Conservation (phyloP, 352 stramenopile genomes). For the Pythium insidiosum region DNA sequence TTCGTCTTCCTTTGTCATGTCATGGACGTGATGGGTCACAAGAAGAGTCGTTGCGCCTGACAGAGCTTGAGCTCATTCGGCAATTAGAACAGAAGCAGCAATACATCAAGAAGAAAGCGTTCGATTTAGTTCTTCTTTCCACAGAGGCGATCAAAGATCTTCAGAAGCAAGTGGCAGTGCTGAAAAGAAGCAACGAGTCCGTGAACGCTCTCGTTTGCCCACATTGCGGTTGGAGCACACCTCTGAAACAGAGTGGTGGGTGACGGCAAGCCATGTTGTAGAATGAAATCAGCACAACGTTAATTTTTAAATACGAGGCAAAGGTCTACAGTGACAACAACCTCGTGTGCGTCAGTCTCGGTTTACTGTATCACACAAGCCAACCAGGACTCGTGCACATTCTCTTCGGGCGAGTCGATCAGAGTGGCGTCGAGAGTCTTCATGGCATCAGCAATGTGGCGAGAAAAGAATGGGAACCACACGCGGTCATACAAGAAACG, state of each 20-base stretch:
- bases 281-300: no score
- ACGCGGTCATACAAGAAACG: slow-evolving; percentile 76
- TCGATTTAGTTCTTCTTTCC: slow-evolving; percentile 18
- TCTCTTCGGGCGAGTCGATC: slow-evolving; percentile 18
- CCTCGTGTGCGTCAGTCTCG: no score
- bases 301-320: no score
- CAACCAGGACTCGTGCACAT: slow-evolving; percentile 47
- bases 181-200: slow-evolving; percentile 29
- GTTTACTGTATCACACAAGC: slow-evolving; percentile 53
- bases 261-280: no score
- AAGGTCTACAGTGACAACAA: no score
- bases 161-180: slow-evolving; percentile 14
- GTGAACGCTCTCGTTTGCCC: slow-evolving; percentile 31
- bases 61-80: no score
- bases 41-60: no score
- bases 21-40: slow-evolving; percentile 22
- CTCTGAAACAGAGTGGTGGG: no score
- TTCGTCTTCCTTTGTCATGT: slow-evolving; percentile 26
- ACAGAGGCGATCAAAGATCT: slow-evolving; percentile 18
- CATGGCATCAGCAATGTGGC: slow-evolving; percentile 63
- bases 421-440: slow-evolving; percentile 48
- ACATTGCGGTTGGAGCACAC: slow-evolving; percentile 9
- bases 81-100: no score
- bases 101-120: slow-evolving; percentile 25
- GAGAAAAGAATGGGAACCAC: slow-evolving; percentile 66